Evolutionary conservation across 106 monocot genomes (phyloP), one percentile per base, ranked within the genome.

Genomic region (Iris macrosiphon): DNA sequence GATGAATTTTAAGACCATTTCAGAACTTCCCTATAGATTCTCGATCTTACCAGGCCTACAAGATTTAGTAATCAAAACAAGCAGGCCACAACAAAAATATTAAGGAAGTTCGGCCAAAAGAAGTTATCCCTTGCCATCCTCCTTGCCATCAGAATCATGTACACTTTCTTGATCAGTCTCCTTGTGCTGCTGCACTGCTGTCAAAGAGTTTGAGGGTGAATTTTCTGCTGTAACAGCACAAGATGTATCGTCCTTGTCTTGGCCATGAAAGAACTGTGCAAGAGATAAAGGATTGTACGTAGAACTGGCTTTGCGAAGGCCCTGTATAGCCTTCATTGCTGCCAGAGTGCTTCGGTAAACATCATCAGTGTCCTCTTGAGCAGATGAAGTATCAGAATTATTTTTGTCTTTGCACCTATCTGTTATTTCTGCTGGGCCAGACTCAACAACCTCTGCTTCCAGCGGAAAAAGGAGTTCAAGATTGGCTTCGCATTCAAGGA

Each of bases 381-480:
- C 55, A 13, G 64, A 64, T 18, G 71, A 44, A 31, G 79, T 14
- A 46, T 70, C 65, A 0, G 44, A 21, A 17, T 58, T 49, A 11
- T 3, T 52, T 12, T 44, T 54, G 1, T 64, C 22, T 25, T 34
- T 29, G 19, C 49, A 15, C 5, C 32, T 44, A 32, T 4, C 31
- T 56, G 43, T 15, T 44, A 26, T 41, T 26, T 40, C 50, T 12
- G 66, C 44, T 35, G 33, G 31, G 11, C 31, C 59, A 39, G 82
- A 55, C 51, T 91, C 85, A 4, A 74, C 25, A 4, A 89, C 81
- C 59, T 94, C 94, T 0, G 75, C 84, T 72, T 81, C 84, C 26
- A 79, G 30, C 2, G 88, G 94, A 45, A 94, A 94, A 25, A 94
- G 84, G 51, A 85, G 72, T 59, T 94, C 94, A 7, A 94, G 75